phyloP scores from a whole-genome alignment of 1,284 basidiomycete species.

The Ustilago bromivora region DNA sequence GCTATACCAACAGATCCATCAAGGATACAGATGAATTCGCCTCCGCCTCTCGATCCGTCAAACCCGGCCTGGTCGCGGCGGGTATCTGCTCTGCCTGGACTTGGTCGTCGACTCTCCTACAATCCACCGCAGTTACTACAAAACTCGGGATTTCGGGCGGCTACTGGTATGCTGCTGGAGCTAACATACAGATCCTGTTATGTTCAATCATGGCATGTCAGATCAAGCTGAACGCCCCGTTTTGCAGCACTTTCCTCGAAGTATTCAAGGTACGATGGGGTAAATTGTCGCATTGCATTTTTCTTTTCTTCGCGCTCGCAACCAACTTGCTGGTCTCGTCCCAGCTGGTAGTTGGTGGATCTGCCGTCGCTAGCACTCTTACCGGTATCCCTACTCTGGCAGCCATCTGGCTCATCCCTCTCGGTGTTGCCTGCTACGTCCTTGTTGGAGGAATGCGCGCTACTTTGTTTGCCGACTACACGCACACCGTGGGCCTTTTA shows the following conservation, averaged over 20 bases:
- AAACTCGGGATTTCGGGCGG: constrained; percentile 33
- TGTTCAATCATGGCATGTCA: constrained; percentile 73
- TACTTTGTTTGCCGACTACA: constrained; percentile 66
- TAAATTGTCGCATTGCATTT: constrained; percentile 78
- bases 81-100: constrained; percentile 78
- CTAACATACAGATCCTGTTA: constrained; percentile 78
- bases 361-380: constrained; percentile 71
- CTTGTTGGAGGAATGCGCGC: constrained; percentile 66
- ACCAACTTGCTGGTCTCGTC: constrained; percentile 74
- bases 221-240: constrained; percentile 76
- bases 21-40: constrained; percentile 66
- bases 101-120: constrained; percentile 74
- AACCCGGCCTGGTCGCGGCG: constrained; percentile 88
- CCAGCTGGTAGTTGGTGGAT: constrained; percentile 66
- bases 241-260: constrained; percentile 77
- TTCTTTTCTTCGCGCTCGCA: constrained; percentile 81
- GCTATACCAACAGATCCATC: constrained; percentile 57
- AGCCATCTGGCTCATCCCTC: constrained; percentile 63
- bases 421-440: constrained; percentile 62
- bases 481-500: constrained; percentile 65
- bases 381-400: constrained; percentile 72
- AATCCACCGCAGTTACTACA: constrained; percentile 74
- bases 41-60: constrained; percentile 70
- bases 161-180: constrained; percentile 63
- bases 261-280: constrained; percentile 81